Base-by-base conservation (phyloP, 345 rosid species). In the Acer yangbiense region DNA sequence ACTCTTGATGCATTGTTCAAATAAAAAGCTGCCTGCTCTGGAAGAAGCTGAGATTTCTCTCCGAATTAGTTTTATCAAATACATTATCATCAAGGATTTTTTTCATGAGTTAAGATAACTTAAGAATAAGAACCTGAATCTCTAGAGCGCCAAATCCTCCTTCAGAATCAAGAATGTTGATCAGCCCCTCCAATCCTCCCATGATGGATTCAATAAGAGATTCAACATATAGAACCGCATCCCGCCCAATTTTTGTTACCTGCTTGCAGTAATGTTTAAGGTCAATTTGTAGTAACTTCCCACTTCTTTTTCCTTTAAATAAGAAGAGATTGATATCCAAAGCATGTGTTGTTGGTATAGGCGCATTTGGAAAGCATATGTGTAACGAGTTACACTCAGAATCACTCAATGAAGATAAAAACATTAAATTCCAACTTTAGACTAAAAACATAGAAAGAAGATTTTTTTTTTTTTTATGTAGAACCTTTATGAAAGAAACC, bases 71-170 rank as follows among this genome's bases (percentile, higher is more conserved):
- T 77, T 64, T 69, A 55, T 14, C 8, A 73, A 55, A 50, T n/a
- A 62, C 4, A 44, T 25, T 35, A 57, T 67, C 23, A 46, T 27
- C 60, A 76, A 77, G 9, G 9, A 35, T 13, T 76, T 57, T 57
- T 60, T 57, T 71, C 61, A 74, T 29, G 66, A 63, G 43, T 63
- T 12, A 77, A 69, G 29, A 82, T 41, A 73, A 75, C 79, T 6
- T 44, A 46, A 78, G 76, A 75, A 50, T 17, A 76, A 41, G 62
- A 82, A 96, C 99, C 98, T 94, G 99, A 80, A 89, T 85, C 84
- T 94, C 99, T 70, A 94, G 83, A 80, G 98, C 99, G 50, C 99
- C 98, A 87, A 96, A 91, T 44, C 99, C 99, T 79, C 99, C 99
- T 86, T 94, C 99, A 69, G 99, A 96, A 85, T 96, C 99, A 74